Conservation (phyloP, 441 rosid species). For the Populus hybrid region DNA sequence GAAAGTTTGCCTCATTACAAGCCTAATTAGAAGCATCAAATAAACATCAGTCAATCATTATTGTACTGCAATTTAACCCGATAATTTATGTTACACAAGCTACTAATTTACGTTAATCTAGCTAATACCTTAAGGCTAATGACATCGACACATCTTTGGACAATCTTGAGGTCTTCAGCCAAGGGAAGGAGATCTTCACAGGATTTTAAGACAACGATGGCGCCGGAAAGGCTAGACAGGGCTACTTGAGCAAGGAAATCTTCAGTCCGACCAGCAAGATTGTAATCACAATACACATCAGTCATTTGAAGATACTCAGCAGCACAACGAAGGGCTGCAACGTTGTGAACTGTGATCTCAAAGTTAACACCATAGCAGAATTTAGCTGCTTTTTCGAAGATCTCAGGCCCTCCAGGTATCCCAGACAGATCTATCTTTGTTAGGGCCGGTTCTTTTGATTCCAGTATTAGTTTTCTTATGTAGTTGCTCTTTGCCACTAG, state of each 20-base stretch:
- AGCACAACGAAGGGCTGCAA: conserved; percentile 77
- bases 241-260: conserved; percentile 84
- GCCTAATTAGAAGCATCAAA: conserved; percentile 30
- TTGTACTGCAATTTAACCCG: background rate
- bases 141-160: conserved; percentile 62
- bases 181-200: conserved; percentile 73
- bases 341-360: conserved; percentile 81
- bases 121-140: conserved; percentile 47
- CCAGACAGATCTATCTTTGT: conserved; percentile 57
- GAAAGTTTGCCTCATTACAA: conserved; percentile 72
- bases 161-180: conserved; percentile 63
- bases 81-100: background rate
- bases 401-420: conserved; percentile 86
- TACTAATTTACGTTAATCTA: background rate
- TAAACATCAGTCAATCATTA: background rate
- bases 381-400: conserved; percentile 76
- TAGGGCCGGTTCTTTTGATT: conserved; percentile 56
- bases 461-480: conserved; percentile 70
- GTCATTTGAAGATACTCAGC: conserved; percentile 85
- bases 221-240: conserved; percentile 70
- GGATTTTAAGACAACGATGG: conserved; percentile 71
- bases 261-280: conserved; percentile 74
- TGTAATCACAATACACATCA: conserved; percentile 56
- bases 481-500: conserved; percentile 84
- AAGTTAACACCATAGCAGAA: conserved; percentile 88